These are phyloP conservation scores for Bombardia bombarda DNA, from an alignment of 495 filamentous ascomycete species.

Conservation along the genomic window DNA sequence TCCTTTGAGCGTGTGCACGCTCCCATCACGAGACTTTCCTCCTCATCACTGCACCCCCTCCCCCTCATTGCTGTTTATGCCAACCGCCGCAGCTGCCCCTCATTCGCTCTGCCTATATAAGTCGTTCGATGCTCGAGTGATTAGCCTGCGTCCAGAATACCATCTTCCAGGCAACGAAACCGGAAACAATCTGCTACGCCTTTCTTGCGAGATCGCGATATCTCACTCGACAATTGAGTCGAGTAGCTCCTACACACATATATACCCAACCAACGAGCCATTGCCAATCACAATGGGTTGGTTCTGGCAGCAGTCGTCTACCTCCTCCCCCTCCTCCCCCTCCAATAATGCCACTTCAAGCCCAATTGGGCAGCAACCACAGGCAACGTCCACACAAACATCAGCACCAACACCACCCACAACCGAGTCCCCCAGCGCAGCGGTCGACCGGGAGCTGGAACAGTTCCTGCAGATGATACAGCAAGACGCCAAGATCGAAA, in stretches of 20 bases:
- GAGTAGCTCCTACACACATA: no score
- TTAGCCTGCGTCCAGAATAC: no score
- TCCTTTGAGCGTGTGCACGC: neutral
- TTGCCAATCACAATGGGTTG: slow-evolving; percentile 36
- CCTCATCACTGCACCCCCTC: neutral
- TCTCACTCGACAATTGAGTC: no score
- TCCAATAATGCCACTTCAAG: no score
- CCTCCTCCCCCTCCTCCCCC: slow-evolving; percentile 14
- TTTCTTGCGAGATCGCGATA: no score
- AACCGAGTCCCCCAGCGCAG: neutral
- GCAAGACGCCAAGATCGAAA: slow-evolving; percentile 14
- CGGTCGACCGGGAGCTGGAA: slow-evolving; percentile 31
- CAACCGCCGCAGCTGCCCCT: neutral
- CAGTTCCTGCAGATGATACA: slow-evolving; percentile 33
- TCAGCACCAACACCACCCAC: slow-evolving; percentile 11
- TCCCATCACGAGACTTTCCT: slow-evolving; percentile 5
- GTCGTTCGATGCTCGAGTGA: no score
- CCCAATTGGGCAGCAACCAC: no score
- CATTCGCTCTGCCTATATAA: no score
- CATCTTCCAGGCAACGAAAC: no score
- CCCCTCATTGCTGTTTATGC: neutral
- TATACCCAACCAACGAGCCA: neutral
- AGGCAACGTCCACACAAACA: no score
- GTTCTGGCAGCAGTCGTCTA: slow-evolving; percentile 34
- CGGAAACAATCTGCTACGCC: no score